Base-by-base conservation (phyloP, 306 rosid species). In the Rosa multiflora region DNA sequence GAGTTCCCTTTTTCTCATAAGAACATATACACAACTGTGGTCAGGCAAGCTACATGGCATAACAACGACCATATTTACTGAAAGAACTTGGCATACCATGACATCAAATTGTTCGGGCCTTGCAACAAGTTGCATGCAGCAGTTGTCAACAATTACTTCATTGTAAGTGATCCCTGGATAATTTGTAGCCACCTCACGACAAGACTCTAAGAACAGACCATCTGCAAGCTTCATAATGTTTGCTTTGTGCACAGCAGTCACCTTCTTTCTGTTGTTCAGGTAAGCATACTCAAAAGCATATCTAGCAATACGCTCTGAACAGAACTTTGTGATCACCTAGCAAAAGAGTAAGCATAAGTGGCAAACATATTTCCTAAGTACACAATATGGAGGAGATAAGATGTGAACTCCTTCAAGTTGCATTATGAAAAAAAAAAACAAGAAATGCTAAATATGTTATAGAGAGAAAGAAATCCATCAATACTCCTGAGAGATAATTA, bases 241-340 rank as follows among this genome's bases (percentile, higher is more conserved):
- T 77, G 97, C 98, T 88, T 93, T 93, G 92, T 93, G 98, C 85
- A 93, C 98, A 35, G 98, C 98, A 40, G 98, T 93, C 84, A 93
- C 98, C 83, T 87, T 93, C 94, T 88, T 93, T 86, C 97, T 91
- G 84, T 91, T 91, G 83, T 93, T 93, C 10, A 93, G 87, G 87
- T 93, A 93, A 76, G 98, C 92, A 77, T 84, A 91, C 98, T 93
- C 94, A 53, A 93, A 93, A 12, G 98, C 98, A 81, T 93, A 93
- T 75, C 85, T 86, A 20, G 97, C 97, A 78, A 93, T 89, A 71
- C 94, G 89, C 87, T 91, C 94, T 1, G 97, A 93, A 83, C 98
- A 91, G 85, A 93, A 93, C 94, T 93, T 93, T 70, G 97, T 91
- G 75, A 93, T 91, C 85, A 89, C 98, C 98, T 93, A 80, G 82